Percentiles rank a stretch among this genome's conserved stretches.
Conservation (phyloP, 73 alveolate genomes). For the Paramecium sonneborni region DNA sequence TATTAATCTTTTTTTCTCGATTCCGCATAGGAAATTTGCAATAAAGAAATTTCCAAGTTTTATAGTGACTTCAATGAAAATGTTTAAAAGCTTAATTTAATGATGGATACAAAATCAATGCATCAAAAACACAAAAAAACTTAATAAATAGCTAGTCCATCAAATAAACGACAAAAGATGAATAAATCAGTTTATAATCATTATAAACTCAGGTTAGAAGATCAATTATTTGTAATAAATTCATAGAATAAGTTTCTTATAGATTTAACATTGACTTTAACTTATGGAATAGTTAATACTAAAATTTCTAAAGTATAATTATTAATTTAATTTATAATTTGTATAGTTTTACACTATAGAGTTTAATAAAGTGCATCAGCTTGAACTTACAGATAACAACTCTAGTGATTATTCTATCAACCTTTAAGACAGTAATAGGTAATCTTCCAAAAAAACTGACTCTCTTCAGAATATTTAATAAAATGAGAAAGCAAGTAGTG, state of each 20-base stretch:
- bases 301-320: conserved; percentile 4
- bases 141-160: background rate
- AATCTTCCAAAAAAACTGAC: background rate
- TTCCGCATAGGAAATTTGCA: background rate
- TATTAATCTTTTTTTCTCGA: background rate
- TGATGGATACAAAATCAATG: background rate
- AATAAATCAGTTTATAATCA: background rate
- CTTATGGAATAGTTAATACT: background rate
- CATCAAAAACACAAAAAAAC: background rate
- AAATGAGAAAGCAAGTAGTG: background rate
- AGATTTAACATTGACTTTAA: background rate
- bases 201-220: background rate
- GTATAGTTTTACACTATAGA: background rate
- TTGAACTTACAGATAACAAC: background rate
- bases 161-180: background rate
- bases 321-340: background rate
- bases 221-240: background rate
- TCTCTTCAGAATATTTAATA: background rate
- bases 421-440: background rate
- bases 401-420: background rate
- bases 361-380: background rate
- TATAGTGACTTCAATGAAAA: background rate
- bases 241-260: background rate
- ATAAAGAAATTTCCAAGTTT: background rate
- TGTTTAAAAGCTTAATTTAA: background rate